Evolutionary conservation across 169 alveolate species (phyloP).

Genomic region (Plasmodium coatneyi): DNA sequence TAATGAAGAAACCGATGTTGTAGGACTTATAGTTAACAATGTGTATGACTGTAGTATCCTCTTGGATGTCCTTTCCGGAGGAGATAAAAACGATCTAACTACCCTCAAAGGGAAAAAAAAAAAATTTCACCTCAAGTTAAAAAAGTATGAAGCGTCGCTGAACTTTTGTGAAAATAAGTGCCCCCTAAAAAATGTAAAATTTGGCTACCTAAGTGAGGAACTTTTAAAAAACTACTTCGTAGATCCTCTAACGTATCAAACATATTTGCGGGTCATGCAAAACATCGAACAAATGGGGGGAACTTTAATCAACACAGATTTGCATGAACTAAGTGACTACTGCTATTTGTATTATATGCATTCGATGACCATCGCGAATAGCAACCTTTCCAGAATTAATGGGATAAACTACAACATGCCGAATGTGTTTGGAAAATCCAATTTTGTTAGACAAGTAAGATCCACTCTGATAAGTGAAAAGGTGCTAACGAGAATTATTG

Average conservation of each 20-base stretch:
- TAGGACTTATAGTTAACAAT: constrained; percentile 55
- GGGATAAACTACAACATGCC: constrained; percentile 50
- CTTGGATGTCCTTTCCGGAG: constrained; percentile 45
- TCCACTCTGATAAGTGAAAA: constrained; percentile 36
- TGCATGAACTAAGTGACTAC: constrained; percentile 22
- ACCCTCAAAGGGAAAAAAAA: constrained; percentile 12
- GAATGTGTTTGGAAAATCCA: background rate
- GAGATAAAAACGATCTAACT: constrained; percentile 38
- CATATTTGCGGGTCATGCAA: constrained; percentile 25
- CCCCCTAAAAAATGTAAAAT: constrained; percentile 29
- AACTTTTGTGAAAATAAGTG: background rate
- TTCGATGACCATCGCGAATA: constrained; percentile 54
- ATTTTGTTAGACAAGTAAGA: constrained; percentile 17
- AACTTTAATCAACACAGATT: constrained; percentile 1
- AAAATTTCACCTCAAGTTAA: constrained; percentile 16
- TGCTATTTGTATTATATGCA: constrained; percentile 35
- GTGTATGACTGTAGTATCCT: constrained; percentile 57
- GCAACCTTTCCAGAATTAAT: constrained; percentile 45
- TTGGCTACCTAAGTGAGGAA: constrained; percentile 32
- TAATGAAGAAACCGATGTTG: constrained; percentile 73
- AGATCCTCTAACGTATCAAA: background rate
- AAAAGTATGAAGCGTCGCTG: constrained; percentile 14
- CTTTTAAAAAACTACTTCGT: constrained; percentile 29
- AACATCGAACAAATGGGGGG: constrained; percentile 32
- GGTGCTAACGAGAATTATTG: constrained; percentile 46